These are phyloP conservation scores for Silene vulgaris DNA, from an alignment of 179 eudicot species.

Conservation along the genomic window DNA sequence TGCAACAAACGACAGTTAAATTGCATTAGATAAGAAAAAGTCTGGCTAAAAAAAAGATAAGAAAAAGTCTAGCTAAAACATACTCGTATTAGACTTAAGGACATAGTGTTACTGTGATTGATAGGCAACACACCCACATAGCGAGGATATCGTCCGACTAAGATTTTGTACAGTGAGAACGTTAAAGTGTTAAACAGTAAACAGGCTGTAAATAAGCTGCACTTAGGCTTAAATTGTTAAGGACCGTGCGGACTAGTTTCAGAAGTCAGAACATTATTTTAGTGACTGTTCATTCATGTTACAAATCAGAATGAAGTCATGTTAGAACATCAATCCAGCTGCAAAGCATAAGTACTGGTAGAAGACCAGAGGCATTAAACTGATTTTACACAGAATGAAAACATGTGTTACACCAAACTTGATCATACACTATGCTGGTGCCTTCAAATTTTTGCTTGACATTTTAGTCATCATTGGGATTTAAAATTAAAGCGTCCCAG, in stretches of 20 bases:
- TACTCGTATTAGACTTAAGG: background rate
- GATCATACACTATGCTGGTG: background rate
- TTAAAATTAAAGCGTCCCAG: background rate
- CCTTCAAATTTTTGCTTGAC: background rate
- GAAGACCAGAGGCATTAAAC: background rate
- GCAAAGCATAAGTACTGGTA: background rate
- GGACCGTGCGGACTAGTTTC: background rate
- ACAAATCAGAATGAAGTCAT: background rate
- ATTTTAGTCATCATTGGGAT: background rate
- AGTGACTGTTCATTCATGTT: conserved; percentile 1
- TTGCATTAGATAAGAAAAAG: background rate
- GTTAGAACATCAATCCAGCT: background rate
- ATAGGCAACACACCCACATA: background rate
- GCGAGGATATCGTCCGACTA: background rate
- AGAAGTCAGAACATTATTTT: background rate
- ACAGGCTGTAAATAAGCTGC: background rate
- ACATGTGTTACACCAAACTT: background rate
- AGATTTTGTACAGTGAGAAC: background rate
- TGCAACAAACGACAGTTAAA: background rate
- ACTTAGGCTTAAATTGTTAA: background rate
- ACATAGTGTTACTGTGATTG: background rate
- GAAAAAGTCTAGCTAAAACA: background rate
- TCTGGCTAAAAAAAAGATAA: background rate
- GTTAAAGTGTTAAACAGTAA: background rate
- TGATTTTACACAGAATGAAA: background rate